Conservation (phyloP, 495 filamentous ascomycete species). For the Astrothelium macrocarpum region DNA sequence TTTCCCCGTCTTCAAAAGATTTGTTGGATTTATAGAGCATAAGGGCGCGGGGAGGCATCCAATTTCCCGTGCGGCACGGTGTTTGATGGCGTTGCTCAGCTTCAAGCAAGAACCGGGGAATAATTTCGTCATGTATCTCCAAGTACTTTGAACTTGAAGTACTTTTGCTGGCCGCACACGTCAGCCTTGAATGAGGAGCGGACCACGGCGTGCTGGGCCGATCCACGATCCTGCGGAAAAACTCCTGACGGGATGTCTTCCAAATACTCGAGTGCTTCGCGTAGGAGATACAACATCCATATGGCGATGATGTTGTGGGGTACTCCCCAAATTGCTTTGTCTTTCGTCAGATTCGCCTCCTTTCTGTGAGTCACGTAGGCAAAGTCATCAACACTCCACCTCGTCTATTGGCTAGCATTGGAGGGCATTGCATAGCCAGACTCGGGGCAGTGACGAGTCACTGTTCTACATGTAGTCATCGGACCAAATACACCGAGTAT, state of each 20-base stretch:
- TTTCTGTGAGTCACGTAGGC: slow-evolving; percentile 1
- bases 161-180: neutral
- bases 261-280: neutral
- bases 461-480: neutral
- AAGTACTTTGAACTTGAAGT: neutral
- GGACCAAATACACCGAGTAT: neutral
- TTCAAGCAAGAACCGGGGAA: neutral
- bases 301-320: neutral
- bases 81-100: neutral
- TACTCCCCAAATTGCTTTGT: neutral
- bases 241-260: neutral
- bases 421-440: neutral
- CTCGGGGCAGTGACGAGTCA: neutral
- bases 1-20: neutral
- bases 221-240: neutral
- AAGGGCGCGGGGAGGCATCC: neutral
- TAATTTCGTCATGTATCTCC: neutral
- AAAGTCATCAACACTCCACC: neutral
- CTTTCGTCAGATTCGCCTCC: neutral
- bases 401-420: neutral
- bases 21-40: neutral
- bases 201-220: neutral
- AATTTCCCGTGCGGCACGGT: neutral
- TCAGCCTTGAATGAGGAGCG: slow-evolving; percentile 1
- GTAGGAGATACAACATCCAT: neutral